phyloP scores from a whole-genome alignment of 225 moss, liverwort and hornwort species.

The Rhytidiadelphus loreus region DNA sequence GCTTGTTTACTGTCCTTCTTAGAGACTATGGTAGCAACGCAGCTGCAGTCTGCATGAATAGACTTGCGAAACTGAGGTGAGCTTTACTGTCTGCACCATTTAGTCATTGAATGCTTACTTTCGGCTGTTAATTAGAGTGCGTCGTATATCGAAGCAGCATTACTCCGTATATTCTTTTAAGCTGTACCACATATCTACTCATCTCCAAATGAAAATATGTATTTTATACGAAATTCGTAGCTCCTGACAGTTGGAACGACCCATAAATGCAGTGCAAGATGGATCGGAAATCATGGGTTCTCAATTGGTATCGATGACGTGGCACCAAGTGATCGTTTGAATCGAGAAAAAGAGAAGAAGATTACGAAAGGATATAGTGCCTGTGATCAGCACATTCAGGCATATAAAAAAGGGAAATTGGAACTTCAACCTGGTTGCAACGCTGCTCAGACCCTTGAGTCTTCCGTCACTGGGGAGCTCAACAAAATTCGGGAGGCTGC shows the following conservation, averaged over 20 bases:
- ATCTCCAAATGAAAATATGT: background rate
- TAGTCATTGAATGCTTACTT: background rate
- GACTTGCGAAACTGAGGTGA: slow-evolving; percentile 98
- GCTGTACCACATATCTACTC: background rate
- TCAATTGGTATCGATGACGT: slow-evolving; percentile 98
- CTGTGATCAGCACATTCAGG: slow-evolving; percentile 81
- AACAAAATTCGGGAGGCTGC: slow-evolving; percentile 97
- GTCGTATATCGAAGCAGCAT: background rate
- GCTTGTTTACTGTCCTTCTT: slow-evolving; percentile 74
- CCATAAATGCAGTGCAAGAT: slow-evolving; percentile 43
- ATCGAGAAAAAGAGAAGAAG: slow-evolving; percentile 72
- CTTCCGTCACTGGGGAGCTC: slow-evolving; percentile 80
- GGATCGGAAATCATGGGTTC: slow-evolving; percentile 98
- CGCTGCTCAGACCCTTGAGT: slow-evolving; percentile 90
- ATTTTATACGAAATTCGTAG: background rate
- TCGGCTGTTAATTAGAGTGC: background rate
- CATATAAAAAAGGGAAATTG: slow-evolving; percentile 79
- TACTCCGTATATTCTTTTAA: background rate
- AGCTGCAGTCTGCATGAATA: slow-evolving; percentile 96
- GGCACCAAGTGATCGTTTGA: slow-evolving; percentile 75
- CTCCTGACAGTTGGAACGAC: background rate
- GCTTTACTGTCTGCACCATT: background rate
- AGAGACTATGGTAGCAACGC: slow-evolving; percentile 91
- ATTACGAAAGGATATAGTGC: slow-evolving; percentile 77
- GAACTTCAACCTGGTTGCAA: slow-evolving; percentile 86